Base-by-base conservation (phyloP, 1,139 yeast species). In the Zygotorulaspora mrakii region DNA sequence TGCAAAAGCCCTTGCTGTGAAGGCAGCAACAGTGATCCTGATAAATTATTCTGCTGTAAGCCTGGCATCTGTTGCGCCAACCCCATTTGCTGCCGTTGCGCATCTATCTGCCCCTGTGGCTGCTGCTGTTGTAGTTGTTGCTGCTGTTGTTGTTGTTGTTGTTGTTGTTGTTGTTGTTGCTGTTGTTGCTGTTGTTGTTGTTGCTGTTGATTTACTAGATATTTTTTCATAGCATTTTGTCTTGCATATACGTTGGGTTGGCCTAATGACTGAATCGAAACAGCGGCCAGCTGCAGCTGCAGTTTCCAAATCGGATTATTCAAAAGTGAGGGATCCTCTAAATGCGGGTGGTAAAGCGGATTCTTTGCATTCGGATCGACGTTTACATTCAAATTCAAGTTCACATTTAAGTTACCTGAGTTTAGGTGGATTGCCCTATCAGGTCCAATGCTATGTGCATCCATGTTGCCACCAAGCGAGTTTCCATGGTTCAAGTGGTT, bases 181-280 rank as follows among this genome's bases (percentile, higher is more conserved):
- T 45, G 39, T 36, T 39, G 42, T 30, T 44, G 12, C 33, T 39
- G 27, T 31, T 31, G 35, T 73, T 73, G 33, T 64, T 62, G 62
- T 75, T 73, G 68, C 78, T 68, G 14, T 91, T 85, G 52, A 35
- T 46, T 55, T 3, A 54, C 54, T 23, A 57, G 36, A 34, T 57
- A 58, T 45, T 59, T 59, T 40, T 85, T 76, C 43, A 86, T 76
- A 2, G 97, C 97, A 41, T 94, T 94, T 54, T 84, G 85, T 48
- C 96, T 76, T 3, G 98, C 98, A 64, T 88, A 91, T 52, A 76
- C 83, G 65, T 91, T 96, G 7, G 96, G 88, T 31, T 71, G 67
- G 4, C 64, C 64, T 47, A 69, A 73, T 11, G 89, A 76, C 49
- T 77, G 79, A 63, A 95, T 74, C 4, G 96, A 84, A 31, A 85